Conservation (phyloP, 768 basidiomycete genomes). For the Amanita pallidorosea region DNA sequence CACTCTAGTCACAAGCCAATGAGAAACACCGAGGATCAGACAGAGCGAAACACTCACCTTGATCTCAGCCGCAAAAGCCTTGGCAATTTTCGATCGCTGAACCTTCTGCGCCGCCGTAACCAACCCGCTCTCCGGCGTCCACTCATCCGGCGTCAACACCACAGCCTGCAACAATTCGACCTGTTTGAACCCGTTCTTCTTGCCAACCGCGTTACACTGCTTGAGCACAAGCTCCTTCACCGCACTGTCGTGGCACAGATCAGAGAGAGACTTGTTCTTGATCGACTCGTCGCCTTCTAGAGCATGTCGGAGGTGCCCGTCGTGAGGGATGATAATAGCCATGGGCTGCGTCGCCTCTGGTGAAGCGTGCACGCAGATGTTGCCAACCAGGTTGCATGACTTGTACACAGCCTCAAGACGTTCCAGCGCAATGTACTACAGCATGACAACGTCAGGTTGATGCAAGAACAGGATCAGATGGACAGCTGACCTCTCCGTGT, state of each 20-base stretch:
- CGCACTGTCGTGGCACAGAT: slow-evolving; percentile 43
- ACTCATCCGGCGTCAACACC: slow-evolving; percentile 74
- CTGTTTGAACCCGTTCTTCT: slow-evolving; percentile 76
- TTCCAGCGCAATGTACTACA: slow-evolving; percentile 83
- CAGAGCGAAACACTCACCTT: slow-evolving; percentile 7
- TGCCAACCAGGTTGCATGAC: slow-evolving; percentile 64
- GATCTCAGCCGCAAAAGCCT: slow-evolving; percentile 22
- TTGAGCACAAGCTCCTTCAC: slow-evolving; percentile 58
- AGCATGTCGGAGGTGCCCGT: slow-evolving; percentile 53
- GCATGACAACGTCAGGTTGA: slow-evolving; percentile 3
- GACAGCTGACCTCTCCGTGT: slow-evolving; percentile 54
- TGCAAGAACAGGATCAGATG: background rate
- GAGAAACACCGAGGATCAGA: background rate
- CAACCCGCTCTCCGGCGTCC: slow-evolving; percentile 85
- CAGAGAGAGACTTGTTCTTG: slow-evolving; percentile 28
- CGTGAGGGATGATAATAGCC: slow-evolving; percentile 79
- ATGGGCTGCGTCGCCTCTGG: slow-evolving; percentile 73
- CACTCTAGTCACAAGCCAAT: background rate
- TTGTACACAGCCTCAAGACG: slow-evolving; percentile 84
- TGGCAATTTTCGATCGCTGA: slow-evolving; percentile 23
- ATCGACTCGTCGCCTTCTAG: slow-evolving; percentile 19
- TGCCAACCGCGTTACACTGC: slow-evolving; percentile 70
- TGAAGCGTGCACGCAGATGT: slow-evolving; percentile 77
- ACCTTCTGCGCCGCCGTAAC: slow-evolving; percentile 48
- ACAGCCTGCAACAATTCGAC: slow-evolving; percentile 72